Conservation (phyloP, 805 yeast species). For the Hanseniaspora taiwanica region DNA sequence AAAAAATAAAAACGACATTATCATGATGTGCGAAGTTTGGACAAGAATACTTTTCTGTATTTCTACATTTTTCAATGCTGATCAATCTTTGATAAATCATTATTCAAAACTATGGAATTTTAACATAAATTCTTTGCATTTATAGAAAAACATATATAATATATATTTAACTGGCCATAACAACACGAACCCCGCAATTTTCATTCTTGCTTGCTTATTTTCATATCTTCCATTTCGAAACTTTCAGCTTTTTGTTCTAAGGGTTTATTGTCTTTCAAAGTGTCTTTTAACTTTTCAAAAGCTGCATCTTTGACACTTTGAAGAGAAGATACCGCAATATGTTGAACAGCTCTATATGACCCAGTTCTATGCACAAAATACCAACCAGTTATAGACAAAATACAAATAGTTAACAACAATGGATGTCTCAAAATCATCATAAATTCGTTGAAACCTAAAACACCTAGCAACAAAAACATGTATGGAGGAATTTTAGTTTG, state of each 20-base stretch:
- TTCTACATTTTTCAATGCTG: too few species aligned
- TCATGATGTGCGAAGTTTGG: too few species aligned
- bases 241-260: conserved; percentile 10
- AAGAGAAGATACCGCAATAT: conserved; percentile 42
- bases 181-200: too few species aligned
- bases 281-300: conserved; percentile 43
- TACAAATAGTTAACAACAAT: conserved; percentile 52
- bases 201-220: conserved; percentile 9
- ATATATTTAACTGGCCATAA: too few species aligned
- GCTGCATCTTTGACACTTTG: conserved; percentile 44
- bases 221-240: conserved; percentile 23
- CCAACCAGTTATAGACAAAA: conserved; percentile 40
- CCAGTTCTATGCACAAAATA: conserved; percentile 60
- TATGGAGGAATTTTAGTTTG: conserved; percentile 68
- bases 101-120: too few species aligned
- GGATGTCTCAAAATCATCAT: conserved; percentile 82
- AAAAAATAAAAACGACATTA: too few species aligned
- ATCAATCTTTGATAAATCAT: too few species aligned
- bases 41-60: too few species aligned
- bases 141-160: too few species aligned
- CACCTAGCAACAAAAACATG: conserved; percentile 56
- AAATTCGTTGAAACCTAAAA: conserved; percentile 93
- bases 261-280: conserved; percentile 38
- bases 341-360: conserved; percentile 62
- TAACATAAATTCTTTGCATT: too few species aligned